Evolutionary conservation across 2,329 filamentous ascomycete genomes (phyloP).

Genomic region (Beauveria scarabaeidicola): DNA sequence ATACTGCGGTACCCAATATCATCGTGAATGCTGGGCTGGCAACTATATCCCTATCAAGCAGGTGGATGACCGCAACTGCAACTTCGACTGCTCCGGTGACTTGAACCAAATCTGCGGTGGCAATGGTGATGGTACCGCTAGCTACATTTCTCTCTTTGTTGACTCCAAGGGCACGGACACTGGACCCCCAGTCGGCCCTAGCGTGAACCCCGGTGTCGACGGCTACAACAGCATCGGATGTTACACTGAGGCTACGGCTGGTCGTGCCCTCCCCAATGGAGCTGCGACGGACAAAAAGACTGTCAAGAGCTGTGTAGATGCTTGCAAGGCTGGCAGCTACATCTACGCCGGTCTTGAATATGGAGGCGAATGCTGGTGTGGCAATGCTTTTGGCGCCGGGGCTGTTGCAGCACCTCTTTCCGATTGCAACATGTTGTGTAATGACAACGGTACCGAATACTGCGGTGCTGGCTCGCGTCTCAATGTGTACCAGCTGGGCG

Average conservation of each 20-base stretch:
- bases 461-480: slow-evolving; percentile 28
- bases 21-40: slow-evolving; percentile 47
- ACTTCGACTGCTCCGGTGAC: slow-evolving; percentile 41
- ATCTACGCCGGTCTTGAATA: slow-evolving; percentile 29
- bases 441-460: slow-evolving; percentile 27
- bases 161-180: slow-evolving; percentile 19
- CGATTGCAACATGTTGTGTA: slow-evolving; percentile 29
- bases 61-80: slow-evolving; percentile 39
- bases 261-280: slow-evolving; percentile 25
- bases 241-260: slow-evolving; percentile 26
- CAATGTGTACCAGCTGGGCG: slow-evolving; percentile 26
- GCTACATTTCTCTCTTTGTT: slow-evolving; percentile 42
- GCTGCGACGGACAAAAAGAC: slow-evolving; percentile 20
- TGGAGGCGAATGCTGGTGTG: slow-evolving; percentile 34
- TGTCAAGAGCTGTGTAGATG: slow-evolving; percentile 25
- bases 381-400: slow-evolving; percentile 20
- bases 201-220: slow-evolving; percentile 29
- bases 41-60: slow-evolving; percentile 34
- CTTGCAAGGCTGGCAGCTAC: slow-evolving; percentile 22
- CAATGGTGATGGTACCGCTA: slow-evolving; percentile 30
- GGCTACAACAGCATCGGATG: slow-evolving; percentile 30
- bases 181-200: slow-evolving; percentile 16
- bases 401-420: slow-evolving; percentile 21
- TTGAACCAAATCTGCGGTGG: slow-evolving; percentile 45
- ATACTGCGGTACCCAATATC: slow-evolving; percentile 43